phyloP scores from a whole-genome alignment of 1,139 yeast genomes.

The Waltiozyma sp. region DNA sequence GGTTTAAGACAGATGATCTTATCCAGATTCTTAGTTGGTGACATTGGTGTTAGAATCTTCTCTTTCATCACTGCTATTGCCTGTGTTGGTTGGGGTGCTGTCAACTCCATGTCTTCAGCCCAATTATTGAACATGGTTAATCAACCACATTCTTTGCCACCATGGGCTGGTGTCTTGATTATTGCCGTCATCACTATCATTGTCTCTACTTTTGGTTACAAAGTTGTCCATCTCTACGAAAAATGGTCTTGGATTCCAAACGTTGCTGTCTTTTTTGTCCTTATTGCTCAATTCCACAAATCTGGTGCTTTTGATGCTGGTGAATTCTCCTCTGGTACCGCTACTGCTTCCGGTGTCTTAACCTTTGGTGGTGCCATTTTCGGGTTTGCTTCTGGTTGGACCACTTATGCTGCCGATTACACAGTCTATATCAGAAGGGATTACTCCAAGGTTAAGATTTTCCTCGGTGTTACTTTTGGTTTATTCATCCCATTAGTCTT shows the following conservation, averaged over 20 bases:
- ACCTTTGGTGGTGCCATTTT: conserved; percentile 78
- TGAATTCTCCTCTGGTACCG: conserved; percentile 32
- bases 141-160: conserved; percentile 48
- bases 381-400: conserved; percentile 95
- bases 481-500: conserved; percentile 58
- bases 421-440: conserved; percentile 72
- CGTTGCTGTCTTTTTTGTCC: conserved; percentile 55
- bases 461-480: conserved; percentile 53
- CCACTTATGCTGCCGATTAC: conserved; percentile 86
- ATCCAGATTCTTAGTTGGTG: conserved; percentile 71
- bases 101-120: conserved; percentile 83
- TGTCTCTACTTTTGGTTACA: conserved; percentile 81
- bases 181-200: conserved; percentile 57
- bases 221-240: conserved; percentile 71
- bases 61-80: conserved; percentile 72
- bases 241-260: conserved; percentile 87
- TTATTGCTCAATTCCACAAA: conserved; percentile 66
- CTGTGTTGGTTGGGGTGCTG: conserved; percentile 94
- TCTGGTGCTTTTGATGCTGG: conserved; percentile 46
- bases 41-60: conserved; percentile 63
- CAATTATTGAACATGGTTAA: conserved; percentile 74
- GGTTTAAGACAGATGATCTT: conserved; percentile 87
- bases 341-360: conserved; percentile 66
- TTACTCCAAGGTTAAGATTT: conserved; percentile 47
- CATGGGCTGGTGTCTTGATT: conserved; percentile 85